Evolutionary conservation across 257 asterid genomes (phyloP).

Genomic region (Gardenia jasminoides): DNA sequence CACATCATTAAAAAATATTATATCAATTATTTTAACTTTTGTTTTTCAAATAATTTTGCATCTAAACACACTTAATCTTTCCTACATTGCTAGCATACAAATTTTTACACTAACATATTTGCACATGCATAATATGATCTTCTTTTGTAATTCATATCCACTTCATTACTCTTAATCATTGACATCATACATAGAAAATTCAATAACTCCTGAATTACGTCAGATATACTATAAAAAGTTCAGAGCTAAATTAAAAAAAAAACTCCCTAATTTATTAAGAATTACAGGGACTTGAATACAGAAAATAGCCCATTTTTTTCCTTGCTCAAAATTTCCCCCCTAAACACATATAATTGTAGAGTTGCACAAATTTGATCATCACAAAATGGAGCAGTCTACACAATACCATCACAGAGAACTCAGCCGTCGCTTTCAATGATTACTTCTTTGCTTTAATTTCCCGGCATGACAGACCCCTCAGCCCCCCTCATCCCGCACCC

Average conservation of each 20-base stretch:
- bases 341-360: not conserved
- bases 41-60: too few species aligned
- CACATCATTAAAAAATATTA: too few species aligned
- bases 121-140: too few species aligned
- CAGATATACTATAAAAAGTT: too few species aligned
- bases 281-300: too few species aligned
- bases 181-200: not conserved
- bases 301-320: not conserved
- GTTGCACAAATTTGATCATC: not conserved
- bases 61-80: too few species aligned
- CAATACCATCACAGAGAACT: not conserved
- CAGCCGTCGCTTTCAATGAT: slow-evolving; percentile 17
- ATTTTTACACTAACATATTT: too few species aligned
- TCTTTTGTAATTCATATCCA: not conserved
- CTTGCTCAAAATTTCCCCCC: not conserved
- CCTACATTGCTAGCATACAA: too few species aligned
- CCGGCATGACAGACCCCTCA: slow-evolving; percentile 9
- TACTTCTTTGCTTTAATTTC: slow-evolving; percentile 8
- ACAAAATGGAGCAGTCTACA: not conserved
- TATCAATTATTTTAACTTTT: too few species aligned
- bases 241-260: too few species aligned
- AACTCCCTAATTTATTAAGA: too few species aligned
- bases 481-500: too few species aligned
- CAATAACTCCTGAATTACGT: not conserved
- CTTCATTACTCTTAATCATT: not conserved